Base-by-base conservation (phyloP, 768 basidiomycete genomes). In the Gymnopilus dilepis region DNA sequence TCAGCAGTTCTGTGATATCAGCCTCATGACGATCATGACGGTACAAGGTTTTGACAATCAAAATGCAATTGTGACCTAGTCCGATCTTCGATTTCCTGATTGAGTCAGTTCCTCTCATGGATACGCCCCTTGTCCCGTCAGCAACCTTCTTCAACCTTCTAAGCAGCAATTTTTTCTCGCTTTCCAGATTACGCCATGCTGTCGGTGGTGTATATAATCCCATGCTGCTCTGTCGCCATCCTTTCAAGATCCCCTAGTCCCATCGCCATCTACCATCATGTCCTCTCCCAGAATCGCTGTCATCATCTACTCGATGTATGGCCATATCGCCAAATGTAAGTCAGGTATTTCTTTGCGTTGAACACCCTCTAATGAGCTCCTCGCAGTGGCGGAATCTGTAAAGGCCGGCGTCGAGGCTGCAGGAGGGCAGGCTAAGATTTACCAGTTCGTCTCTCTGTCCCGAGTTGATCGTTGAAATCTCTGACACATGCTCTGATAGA, bases 251-350 rank as follows among this genome's bases (percentile, higher is more conserved):
- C 33, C 28, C 59, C 11, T 53, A 38, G 38, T 24, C 33, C 37
- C 62, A n/a, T 56, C 57, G 48, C 45, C 38, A 41, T 38, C 22
- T 24, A 37, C 55, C 45, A 57, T 43, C 30, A 84, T 82, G 81
- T 69, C 82, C 40, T 63, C 79, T 52, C 88, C 90, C 24, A 83
- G 73, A 65, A 74, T 91, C 64, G 89, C 89, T 56, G 89, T 92
- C 67, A 64, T 92, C 67, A 86, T 92, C 74, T 92, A 92, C 76
- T 75, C 87, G 19, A 73, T 91, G 78, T 90, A 88, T 71, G 89
- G 88, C 65, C 92, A 93, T 72, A 84, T 92, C 72, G 82, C 80
- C 61, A 83, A 84, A 68, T 42, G 91, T 92, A 68, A 51, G 86
- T 79, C 7, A 42, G 45, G 40, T 31, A 7, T 58, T 22, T 5